Percentiles rank a stretch among this genome's conserved stretches.
These are phyloP conservation scores for Sporothrix pseudoabietina DNA, from an alignment of 2,329 filamentous ascomycete species.

Conservation along the genomic window DNA sequence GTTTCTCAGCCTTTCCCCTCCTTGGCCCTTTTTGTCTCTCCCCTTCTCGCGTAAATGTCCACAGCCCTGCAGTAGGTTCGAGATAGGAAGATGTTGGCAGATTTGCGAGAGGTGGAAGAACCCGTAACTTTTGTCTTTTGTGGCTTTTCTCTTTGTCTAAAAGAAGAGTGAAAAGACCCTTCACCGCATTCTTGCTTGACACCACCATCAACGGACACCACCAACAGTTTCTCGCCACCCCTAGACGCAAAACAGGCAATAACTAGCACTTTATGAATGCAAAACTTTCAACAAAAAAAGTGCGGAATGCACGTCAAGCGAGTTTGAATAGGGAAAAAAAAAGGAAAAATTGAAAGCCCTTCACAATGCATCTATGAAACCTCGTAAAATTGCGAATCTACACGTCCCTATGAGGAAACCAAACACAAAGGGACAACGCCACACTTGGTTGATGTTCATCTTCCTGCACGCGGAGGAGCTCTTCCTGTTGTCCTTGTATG, in stretches of 20 bases:
- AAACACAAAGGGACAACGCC: not conserved
- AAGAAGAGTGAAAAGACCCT: not conserved
- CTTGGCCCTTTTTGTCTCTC: no score
- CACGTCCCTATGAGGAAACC: not conserved
- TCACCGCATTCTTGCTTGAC: conserved; percentile 9
- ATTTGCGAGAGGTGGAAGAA: not conserved
- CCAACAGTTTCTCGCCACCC: not conserved
- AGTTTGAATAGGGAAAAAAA: not conserved
- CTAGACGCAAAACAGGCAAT: conserved; percentile 13
- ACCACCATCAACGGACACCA: not conserved
- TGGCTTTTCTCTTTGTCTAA: not conserved
- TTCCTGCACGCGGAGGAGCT: not conserved
- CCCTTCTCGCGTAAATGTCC: not conserved
- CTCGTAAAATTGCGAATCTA: not conserved
- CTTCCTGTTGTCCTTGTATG: not conserved
- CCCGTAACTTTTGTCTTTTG: not conserved
- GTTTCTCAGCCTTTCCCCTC: conserved; percentile 3
- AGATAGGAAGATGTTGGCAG: not conserved
- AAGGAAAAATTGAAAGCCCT: not conserved
- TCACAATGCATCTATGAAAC: not conserved
- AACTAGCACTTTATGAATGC: not conserved
- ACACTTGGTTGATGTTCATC: not conserved
- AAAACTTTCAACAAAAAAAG: not conserved
- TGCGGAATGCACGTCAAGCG: not conserved
- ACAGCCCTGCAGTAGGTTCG: not conserved